phyloP scores from a whole-genome alignment of 305 asterid species.

The Solanum hybrid region DNA sequence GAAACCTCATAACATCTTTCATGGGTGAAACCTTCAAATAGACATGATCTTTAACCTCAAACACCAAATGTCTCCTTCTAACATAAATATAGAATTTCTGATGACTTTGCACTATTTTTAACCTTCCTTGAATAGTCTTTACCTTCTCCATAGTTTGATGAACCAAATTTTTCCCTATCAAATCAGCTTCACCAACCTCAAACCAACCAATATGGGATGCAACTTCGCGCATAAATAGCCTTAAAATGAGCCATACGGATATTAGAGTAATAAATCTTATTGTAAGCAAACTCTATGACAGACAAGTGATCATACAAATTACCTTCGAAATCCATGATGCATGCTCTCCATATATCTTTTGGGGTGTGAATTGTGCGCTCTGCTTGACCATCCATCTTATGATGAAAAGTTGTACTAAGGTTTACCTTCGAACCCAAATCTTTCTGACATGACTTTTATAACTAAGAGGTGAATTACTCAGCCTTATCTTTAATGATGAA shows the following conservation, averaged over 20 bases:
- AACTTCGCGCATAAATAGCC: not conserved
- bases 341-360: not conserved
- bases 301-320: not conserved
- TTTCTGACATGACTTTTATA: not conserved
- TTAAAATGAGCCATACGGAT: not conserved
- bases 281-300: not conserved
- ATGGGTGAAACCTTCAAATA: no score
- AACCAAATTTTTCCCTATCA: not conserved
- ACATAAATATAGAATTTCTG: not conserved
- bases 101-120: not conserved
- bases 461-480: not conserved
- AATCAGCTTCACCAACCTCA: not conserved
- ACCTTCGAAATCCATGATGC: not conserved
- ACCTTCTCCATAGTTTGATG: not conserved
- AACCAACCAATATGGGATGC: not conserved
- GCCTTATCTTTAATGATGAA: not conserved
- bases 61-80: not conserved
- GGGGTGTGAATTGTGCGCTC: not conserved
- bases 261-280: not conserved
- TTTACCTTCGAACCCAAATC: not conserved
- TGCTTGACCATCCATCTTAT: not conserved
- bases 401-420: not conserved
- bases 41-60: not conserved
- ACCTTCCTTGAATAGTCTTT: not conserved
- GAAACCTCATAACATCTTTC: not conserved